Percentiles rank a stretch among this genome's conserved stretches.
These are phyloP conservation scores for Russula emetica DNA, from an alignment of 768 basidiomycete species.

Conservation along the genomic window DNA sequence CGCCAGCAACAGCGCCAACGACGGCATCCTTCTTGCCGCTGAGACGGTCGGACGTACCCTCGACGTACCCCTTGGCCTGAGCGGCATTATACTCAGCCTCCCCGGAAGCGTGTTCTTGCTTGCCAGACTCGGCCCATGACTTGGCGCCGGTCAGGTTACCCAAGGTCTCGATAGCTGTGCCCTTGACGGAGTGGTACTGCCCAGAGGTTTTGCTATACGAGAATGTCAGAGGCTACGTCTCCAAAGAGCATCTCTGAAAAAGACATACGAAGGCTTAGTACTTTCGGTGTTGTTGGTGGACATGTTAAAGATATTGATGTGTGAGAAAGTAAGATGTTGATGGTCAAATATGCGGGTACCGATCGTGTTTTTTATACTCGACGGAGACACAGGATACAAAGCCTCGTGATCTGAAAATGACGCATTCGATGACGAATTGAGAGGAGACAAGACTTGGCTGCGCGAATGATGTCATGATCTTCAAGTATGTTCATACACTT, in stretches of 20 bases:
- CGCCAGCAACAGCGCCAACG: constrained; percentile 53
- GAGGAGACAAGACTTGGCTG: not conserved
- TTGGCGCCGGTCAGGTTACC: constrained; percentile 44
- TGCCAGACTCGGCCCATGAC: constrained; percentile 44
- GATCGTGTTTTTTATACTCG: constrained; percentile 7
- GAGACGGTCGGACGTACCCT: constrained; percentile 45
- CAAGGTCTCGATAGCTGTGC: constrained; percentile 38
- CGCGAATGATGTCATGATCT: constrained; percentile 21
- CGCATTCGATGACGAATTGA: constrained; percentile 20
- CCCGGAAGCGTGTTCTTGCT: constrained; percentile 48
- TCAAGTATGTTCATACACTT: not conserved
- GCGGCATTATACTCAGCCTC: constrained; percentile 46
- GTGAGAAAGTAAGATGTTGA: not conserved
- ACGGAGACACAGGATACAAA: not conserved
- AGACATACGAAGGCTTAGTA: constrained; percentile 22
- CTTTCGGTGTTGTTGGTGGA: constrained; percentile 17
- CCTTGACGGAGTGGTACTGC: constrained; percentile 40
- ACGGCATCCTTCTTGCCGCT: constrained; percentile 52
- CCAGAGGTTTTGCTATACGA: constrained; percentile 37
- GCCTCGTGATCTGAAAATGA: not conserved
- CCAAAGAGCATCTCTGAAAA: too few relatives aligned
- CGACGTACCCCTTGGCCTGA: constrained; percentile 47
- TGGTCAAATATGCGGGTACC: not conserved
- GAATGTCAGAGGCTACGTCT: not conserved
- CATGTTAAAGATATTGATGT: constrained; percentile 9